A percentile compares a stretch with the other conserved stretches of the same genome.
Conservation (phyloP, 495 filamentous ascomycete genomes). For the Xylaria acuta region DNA sequence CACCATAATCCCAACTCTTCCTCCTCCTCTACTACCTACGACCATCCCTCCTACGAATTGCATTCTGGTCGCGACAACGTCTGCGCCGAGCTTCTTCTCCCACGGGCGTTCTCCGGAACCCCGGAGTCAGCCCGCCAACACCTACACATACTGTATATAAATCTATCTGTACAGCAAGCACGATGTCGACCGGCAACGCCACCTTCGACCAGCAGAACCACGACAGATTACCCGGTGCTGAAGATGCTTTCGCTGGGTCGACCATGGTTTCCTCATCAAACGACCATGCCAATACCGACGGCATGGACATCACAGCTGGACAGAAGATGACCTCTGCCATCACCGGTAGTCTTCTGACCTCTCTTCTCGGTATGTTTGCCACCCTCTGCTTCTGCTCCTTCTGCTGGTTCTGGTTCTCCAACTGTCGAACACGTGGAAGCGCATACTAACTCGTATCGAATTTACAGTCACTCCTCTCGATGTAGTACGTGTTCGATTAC, state of each 20-base stretch:
- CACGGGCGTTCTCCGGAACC: slow-evolving; percentile 34
- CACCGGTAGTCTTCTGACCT: slow-evolving; percentile 86
- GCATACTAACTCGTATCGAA: slow-evolving; percentile 24
- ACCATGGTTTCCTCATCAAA: slow-evolving; percentile 39
- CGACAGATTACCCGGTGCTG: slow-evolving; percentile 34
- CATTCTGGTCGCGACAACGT: not conserved
- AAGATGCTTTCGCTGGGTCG: slow-evolving; percentile 37
- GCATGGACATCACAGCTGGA: slow-evolving; percentile 69
- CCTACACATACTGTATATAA: not conserved
- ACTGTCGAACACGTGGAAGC: not conserved
- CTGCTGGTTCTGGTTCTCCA: not conserved
- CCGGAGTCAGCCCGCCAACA: slow-evolving; percentile 30
- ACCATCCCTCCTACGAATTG: not conserved
- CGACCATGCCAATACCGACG: slow-evolving; percentile 43
- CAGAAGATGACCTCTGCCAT: slow-evolving; percentile 97
- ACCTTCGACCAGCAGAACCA: slow-evolving; percentile 36
- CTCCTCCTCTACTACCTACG: not conserved
- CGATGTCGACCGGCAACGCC: slow-evolving; percentile 33
- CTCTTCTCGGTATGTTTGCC: slow-evolving; percentile 73
- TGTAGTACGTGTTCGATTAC: slow-evolving; percentile 92
- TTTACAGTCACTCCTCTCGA: slow-evolving; percentile 88
- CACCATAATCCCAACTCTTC: not conserved
- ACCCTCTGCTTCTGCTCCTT: slow-evolving; percentile 8
- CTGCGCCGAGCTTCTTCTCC: slow-evolving; percentile 23
- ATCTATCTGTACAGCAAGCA: not conserved